Percentiles rank a stretch among this genome's conserved stretches.
phyloP scores from a whole-genome alignment of 2,329 filamentous ascomycete species.

The Aspergillus vadensis region DNA sequence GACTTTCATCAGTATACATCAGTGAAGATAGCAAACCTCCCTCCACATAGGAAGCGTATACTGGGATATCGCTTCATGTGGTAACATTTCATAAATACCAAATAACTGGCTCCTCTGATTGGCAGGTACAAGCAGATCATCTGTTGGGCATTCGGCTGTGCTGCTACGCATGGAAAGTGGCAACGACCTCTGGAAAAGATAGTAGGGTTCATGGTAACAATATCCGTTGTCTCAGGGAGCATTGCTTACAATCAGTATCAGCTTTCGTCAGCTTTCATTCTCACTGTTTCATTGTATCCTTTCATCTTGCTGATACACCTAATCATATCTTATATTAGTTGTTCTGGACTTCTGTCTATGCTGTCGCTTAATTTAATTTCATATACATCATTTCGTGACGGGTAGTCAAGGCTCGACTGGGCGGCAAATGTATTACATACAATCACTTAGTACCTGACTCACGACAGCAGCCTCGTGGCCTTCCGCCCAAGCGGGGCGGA shows the following conservation, averaged over 20 bases:
- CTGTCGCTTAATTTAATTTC: no score
- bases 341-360: no score
- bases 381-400: not conserved
- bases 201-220: not conserved
- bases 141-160: not conserved
- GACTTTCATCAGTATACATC: not conserved
- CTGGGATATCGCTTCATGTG: not conserved
- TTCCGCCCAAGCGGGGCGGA: constrained; percentile 24
- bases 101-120: not conserved
- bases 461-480: constrained; percentile 23
- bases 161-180: not conserved
- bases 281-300: not conserved
- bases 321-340: not conserved
- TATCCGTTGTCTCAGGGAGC: not conserved
- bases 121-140: not conserved
- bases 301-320: not conserved
- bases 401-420: not conserved
- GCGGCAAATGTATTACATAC: constrained; percentile 15
- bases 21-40: not conserved
- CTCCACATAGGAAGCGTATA: not conserved
- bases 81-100: not conserved
- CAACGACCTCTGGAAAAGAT: not conserved
- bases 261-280: not conserved
- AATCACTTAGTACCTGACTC: constrained; percentile 15
- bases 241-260: not conserved